Evolutionary conservation across 2,329 filamentous ascomycete genomes (phyloP), one percentile per base, ranked within the genome.

Genomic region (Coleophoma eucalyptorum): DNA sequence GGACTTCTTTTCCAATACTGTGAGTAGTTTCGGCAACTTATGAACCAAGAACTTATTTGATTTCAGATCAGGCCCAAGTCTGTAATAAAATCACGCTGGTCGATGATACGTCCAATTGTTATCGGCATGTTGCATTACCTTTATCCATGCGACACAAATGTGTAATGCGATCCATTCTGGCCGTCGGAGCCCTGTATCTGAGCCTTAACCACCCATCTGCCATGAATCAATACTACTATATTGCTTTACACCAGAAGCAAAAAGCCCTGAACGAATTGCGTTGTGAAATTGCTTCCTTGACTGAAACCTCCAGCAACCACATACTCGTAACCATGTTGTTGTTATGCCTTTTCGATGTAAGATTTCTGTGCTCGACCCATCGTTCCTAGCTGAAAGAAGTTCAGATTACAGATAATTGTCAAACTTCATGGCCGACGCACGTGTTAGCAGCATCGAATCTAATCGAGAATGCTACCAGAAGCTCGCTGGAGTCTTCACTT

Each of bases 321-420:
- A 40, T 55, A 31, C 50, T 55, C 19, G 47, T 52, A 16, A 47
- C 52, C 7, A 55, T 55, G 47, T 33, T 50, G 26, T 31, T 50
- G 8, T 16, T 55, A 34, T 55, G 53, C 38, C 50, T 55, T 19
- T 49, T 55, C 38, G 53, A 55, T 37, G 52, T 52, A 19, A 11
- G 50, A 49, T 38, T 13, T 31, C 21, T 20, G 16, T 4, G 19
- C 35, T 42, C 12, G 3, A 5, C 7, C 7, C 15, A 5, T 38
- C 35, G 35, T 5, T 18, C 2, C 18, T 38, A 4, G 5, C 35
- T 38, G 12, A 26, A 26, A 7, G 5, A 3, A 13, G 18, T 16
- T 43, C 31, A 54, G 52, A 54, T 54, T 42, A 52, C 49, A 18
- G 52, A 54, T 33, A 47, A 52, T 20, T 54, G 52, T 43, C 52